phyloP scores from a whole-genome alignment of 2,329 filamentous ascomycete genomes.

The Chalaropsis ovoidea region DNA sequence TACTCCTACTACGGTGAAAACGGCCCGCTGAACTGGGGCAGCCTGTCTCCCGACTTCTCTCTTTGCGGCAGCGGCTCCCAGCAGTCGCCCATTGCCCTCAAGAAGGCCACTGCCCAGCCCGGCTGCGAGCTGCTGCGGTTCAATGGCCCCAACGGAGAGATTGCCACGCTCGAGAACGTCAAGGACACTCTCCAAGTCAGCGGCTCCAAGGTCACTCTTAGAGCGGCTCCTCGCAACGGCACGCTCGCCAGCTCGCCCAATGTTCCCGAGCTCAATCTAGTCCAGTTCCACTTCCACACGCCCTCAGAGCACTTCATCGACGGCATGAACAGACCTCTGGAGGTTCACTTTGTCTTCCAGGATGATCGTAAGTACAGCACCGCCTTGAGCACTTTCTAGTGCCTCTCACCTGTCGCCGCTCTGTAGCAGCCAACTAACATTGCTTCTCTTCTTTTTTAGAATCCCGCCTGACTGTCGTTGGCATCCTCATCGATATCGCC shows the following conservation, averaged over 20 bases:
- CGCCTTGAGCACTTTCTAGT: no score
- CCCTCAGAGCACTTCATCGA: conserved; percentile 49
- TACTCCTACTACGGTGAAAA: conserved; percentile 28
- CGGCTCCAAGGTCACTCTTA: neutral
- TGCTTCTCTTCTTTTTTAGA: neutral
- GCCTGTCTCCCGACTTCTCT: conserved; percentile 36
- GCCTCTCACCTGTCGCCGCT: no score
- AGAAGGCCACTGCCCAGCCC: conserved; percentile 27
- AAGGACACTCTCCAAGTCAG: conserved; percentile 43
- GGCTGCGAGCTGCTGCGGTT: conserved; percentile 31
- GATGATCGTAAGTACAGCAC: conserved; percentile 27
- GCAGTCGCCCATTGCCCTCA: conserved; percentile 50
- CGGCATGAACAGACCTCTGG: conserved; percentile 35
- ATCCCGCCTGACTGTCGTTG: conserved; percentile 32
- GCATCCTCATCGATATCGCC: conserved; percentile 33
- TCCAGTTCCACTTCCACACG: conserved; percentile 52
- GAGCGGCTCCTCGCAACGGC: neutral
- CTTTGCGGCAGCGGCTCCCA: conserved; percentile 40
- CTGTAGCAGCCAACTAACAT: neutral
- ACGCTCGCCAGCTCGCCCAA: conserved; percentile 30
- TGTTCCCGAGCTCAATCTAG: conserved; percentile 36
- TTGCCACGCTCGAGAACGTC: conserved; percentile 40
- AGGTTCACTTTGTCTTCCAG: conserved; percentile 38
- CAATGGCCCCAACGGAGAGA: conserved; percentile 31
- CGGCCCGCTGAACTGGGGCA: conserved; percentile 46